These are phyloP conservation scores for Yueomyces sinensis DNA, from an alignment of 805 yeast genomes.

Conservation along the genomic window DNA sequence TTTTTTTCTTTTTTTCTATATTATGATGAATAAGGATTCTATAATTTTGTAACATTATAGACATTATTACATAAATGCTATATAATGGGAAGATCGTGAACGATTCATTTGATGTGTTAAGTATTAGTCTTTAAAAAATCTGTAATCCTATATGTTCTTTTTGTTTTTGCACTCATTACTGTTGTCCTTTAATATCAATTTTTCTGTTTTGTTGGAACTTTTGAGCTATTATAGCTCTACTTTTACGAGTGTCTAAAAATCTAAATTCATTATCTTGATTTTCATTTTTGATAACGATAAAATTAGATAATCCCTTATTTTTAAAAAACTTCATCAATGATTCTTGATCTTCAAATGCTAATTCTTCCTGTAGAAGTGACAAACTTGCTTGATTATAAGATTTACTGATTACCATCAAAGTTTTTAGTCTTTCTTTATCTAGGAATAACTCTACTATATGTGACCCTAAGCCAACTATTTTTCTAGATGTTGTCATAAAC, in stretches of 20 bases:
- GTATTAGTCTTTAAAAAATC: too few relatives aligned
- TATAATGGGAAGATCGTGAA: too few relatives aligned
- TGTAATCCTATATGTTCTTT: too few relatives aligned
- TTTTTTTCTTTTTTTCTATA: too few relatives aligned
- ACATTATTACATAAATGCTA: too few relatives aligned
- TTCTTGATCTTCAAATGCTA: conserved; percentile 27
- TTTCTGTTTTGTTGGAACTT: conserved; percentile 32
- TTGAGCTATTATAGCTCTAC: conserved; percentile 26
- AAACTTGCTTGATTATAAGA: conserved; percentile 38
- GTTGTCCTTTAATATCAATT: conserved; percentile 86
- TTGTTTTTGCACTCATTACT: conserved; percentile 2
- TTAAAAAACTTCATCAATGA: conserved; percentile 33
- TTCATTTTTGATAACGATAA: conserved; percentile 19
- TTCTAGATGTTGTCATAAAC: conserved; percentile 33
- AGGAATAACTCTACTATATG: conserved; percentile 41
- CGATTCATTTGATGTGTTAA: too few relatives aligned
- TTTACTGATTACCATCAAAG: conserved; percentile 42
- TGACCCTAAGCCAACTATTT: conserved; percentile 30
- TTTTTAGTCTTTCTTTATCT: conserved; percentile 41
- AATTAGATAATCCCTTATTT: conserved; percentile 26
- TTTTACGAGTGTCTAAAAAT: conserved; percentile 23
- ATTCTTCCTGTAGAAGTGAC: conserved; percentile 26
- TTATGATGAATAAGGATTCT: too few relatives aligned
- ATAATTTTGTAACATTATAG: too few relatives aligned
- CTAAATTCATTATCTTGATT: conserved; percentile 18